Evolutionary conservation across 2,329 filamentous ascomycete genomes (phyloP).

Genomic region (Fusarium proliferatum): DNA sequence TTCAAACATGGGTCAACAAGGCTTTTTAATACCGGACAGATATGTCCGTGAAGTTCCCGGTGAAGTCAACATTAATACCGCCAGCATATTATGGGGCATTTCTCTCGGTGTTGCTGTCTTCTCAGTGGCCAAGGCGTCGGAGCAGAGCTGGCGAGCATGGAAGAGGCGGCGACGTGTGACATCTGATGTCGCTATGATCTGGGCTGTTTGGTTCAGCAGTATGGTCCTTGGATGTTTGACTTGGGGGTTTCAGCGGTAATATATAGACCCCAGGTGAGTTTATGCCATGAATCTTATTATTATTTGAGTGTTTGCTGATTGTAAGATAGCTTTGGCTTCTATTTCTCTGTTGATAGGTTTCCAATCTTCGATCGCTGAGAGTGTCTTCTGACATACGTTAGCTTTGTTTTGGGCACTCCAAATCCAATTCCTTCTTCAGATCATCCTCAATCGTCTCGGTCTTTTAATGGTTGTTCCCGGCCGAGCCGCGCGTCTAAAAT

Average conservation of each 20-base stretch:
- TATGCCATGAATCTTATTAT: fast-evolving
- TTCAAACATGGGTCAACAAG: slow-evolving; percentile 40
- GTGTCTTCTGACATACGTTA: background rate
- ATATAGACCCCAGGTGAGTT: slow-evolving; percentile 39
- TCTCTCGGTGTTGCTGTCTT: slow-evolving; percentile 36
- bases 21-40: slow-evolving; percentile 37
- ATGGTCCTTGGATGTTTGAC: slow-evolving; percentile 36
- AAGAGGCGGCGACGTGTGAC: slow-evolving; percentile 24
- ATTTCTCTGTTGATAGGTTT: slow-evolving; percentile 19
- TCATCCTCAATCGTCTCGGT: slow-evolving; percentile 64
- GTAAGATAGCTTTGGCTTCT: slow-evolving; percentile 35
- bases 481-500: slow-evolving; percentile 55
- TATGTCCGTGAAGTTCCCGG: slow-evolving; percentile 38
- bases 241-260: slow-evolving; percentile 41
- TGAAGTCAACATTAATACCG: slow-evolving; percentile 37
- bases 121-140: slow-evolving; percentile 4
- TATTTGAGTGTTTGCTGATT: background rate
- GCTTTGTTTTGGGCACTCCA: slow-evolving; percentile 53
- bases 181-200: slow-evolving; percentile 38
- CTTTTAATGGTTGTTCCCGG: slow-evolving; percentile 56
- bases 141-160: slow-evolving; percentile 32
- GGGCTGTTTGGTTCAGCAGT: slow-evolving; percentile 41
- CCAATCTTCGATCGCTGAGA: no score
- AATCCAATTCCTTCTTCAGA: slow-evolving; percentile 63
- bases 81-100: slow-evolving; percentile 44